Evolutionary conservation across 1,284 basidiomycete species (phyloP).

Genomic region (Pyrrhoderma noxium): DNA sequence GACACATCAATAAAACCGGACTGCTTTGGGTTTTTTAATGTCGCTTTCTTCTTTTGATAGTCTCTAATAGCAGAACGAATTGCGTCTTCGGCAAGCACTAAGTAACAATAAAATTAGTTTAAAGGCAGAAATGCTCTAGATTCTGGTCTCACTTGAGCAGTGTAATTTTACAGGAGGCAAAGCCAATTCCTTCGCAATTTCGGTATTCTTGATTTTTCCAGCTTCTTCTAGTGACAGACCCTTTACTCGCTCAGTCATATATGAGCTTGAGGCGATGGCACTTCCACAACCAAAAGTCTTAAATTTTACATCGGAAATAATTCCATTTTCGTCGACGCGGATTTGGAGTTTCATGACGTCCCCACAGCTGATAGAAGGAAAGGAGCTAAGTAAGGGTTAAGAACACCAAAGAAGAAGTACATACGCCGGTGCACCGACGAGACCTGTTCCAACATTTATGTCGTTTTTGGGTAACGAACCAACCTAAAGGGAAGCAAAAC

Average conservation of each 20-base stretch:
- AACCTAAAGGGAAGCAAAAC: constrained; percentile 50
- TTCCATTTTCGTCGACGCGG: constrained; percentile 87
- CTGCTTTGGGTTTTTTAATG: constrained; percentile 43
- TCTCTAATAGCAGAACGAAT: constrained; percentile 93
- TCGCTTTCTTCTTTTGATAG: constrained; percentile 74
- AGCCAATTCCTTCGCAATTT: constrained; percentile 95
- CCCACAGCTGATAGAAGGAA: constrained; percentile 49
- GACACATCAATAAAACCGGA: constrained; percentile 71
- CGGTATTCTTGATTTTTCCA: constrained; percentile 96
- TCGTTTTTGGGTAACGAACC: constrained; percentile 93
- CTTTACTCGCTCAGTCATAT: constrained; percentile 97
- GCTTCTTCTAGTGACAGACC: constrained; percentile 93
- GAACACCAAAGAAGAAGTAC: constrained; percentile 34
- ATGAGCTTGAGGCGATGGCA: constrained; percentile 94
- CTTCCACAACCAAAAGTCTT: constrained; percentile 97
- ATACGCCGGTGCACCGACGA: constrained; percentile 96
- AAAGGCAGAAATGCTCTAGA: constrained; percentile 8
- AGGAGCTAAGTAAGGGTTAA: constrained; percentile 9
- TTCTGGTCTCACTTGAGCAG: constrained; percentile 62
- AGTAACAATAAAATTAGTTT: constrained; percentile 21
- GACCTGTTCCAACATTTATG: constrained; percentile 89
- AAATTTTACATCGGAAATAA: constrained; percentile 98
- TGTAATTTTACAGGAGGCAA: constrained; percentile 96
- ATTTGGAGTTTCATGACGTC: constrained; percentile 99
- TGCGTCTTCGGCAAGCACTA: constrained; percentile 96